A percentile compares a stretch with the other conserved stretches of the same genome.
These are phyloP conservation scores for Colletotrichum viniferum DNA, from an alignment of 2,329 filamentous ascomycete species.

Conservation along the genomic window DNA sequence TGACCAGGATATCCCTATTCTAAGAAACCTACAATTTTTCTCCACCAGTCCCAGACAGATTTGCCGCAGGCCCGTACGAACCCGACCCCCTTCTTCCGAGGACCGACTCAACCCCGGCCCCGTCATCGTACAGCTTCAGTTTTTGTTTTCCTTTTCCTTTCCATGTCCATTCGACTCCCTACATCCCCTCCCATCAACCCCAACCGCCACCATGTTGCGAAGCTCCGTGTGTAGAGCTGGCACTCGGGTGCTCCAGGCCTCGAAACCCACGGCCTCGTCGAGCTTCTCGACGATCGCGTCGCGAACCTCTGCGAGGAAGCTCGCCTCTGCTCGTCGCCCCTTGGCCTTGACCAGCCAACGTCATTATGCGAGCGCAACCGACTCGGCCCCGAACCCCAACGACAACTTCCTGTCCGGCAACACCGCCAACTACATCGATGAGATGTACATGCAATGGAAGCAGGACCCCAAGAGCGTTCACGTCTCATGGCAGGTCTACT, in stretches of 20 bases:
- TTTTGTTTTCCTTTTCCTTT: neutral
- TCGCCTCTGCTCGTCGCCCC: slow-evolving; percentile 52
- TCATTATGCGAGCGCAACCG: slow-evolving; percentile 59
- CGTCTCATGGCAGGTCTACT: slow-evolving; percentile 98
- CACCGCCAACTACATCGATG: slow-evolving; percentile 98
- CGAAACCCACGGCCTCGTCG: slow-evolving; percentile 46
- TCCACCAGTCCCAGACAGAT: slow-evolving; percentile 6
- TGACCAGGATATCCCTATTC: neutral
- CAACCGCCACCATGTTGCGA: slow-evolving; percentile 67
- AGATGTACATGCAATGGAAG: slow-evolving; percentile 99
- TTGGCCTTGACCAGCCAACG: slow-evolving; percentile 55
- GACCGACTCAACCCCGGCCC: slow-evolving; percentile 7
- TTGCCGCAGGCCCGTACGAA: slow-evolving; percentile 18
- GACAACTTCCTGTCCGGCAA: slow-evolving; percentile 97
- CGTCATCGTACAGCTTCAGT: neutral
- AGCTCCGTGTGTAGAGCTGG: slow-evolving; percentile 69
- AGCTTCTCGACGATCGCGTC: slow-evolving; percentile 45
- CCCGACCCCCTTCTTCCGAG: slow-evolving; percentile 14
- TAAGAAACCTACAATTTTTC: slow-evolving; percentile 1
- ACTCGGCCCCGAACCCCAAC: slow-evolving; percentile 74
- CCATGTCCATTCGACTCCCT: neutral
- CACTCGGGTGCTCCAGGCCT: slow-evolving; percentile 65
- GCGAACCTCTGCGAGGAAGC: slow-evolving; percentile 47
- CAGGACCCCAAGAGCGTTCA: slow-evolving; percentile 91
- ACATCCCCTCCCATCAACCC: neutral